Evolutionary conservation across 306 rosid genomes (phyloP).

Genomic region (Casuarina cunninghamiana): DNA sequence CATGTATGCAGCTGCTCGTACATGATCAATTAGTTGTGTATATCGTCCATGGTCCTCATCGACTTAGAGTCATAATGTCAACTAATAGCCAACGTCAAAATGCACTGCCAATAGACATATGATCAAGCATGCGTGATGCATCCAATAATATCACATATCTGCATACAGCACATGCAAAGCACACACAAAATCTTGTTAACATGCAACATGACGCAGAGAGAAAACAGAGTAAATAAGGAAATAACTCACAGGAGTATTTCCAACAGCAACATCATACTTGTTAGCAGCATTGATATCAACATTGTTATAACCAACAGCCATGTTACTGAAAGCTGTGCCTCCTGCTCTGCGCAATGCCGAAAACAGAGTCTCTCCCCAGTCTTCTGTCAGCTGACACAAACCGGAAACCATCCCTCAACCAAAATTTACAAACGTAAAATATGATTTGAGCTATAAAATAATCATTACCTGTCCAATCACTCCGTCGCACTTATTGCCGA

Average conservation of each 20-base stretch:
- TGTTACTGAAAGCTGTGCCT: slow-evolving; percentile 94
- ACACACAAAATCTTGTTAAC: background rate
- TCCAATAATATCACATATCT: background rate
- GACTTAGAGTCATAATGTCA: background rate
- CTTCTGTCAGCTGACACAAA: slow-evolving; percentile 78
- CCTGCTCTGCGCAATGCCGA: slow-evolving; percentile 94
- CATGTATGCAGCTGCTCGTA: background rate
- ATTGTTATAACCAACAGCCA: slow-evolving; percentile 98
- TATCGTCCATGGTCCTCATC: too few species aligned
- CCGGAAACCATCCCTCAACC: slow-evolving; percentile 14
- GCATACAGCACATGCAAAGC: background rate
- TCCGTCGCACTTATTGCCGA: slow-evolving; percentile 93
- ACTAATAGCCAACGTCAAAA: background rate
- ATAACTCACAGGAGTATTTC: slow-evolving; percentile 79
- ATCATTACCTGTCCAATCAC: slow-evolving; percentile 88
- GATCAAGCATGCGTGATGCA: background rate
- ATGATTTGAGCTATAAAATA: background rate
- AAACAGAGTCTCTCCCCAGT: slow-evolving; percentile 97
- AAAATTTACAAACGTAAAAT: slow-evolving; percentile 5
- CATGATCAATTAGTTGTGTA: too few species aligned
- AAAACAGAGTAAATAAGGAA: background rate
- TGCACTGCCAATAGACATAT: background rate
- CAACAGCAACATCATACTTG: slow-evolving; percentile 90
- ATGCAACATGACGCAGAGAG: too few species aligned
- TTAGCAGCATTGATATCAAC: slow-evolving; percentile 89